Conservation (phyloP, 108 stramenopile genomes). For the Chaetoceros tenuissimus region DNA sequence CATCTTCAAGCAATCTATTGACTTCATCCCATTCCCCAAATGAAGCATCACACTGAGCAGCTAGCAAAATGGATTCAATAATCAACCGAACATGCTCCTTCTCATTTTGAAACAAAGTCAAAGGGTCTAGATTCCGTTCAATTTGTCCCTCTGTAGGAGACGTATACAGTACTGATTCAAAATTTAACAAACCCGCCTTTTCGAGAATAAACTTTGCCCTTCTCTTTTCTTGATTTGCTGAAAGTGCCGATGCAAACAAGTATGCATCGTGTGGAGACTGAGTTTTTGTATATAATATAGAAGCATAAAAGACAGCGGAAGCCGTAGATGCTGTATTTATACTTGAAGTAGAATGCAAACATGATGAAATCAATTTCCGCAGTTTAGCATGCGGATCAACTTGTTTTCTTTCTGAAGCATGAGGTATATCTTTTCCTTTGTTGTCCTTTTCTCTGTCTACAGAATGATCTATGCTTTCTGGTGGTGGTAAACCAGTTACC, state of each 20-base stretch:
- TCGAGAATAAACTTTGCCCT: conserved; percentile 48
- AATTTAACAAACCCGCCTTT: conserved; percentile 25
- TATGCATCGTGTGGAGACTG: conserved; percentile 43
- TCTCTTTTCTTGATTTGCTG: conserved; percentile 34
- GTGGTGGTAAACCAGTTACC: neutral
- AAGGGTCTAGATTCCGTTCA: too few relatives aligned
- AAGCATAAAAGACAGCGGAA: conserved; percentile 59
- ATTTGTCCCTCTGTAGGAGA: too few relatives aligned
- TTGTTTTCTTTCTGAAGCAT: neutral
- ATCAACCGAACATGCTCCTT: conserved; percentile 1
- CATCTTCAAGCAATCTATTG: conserved; percentile 28
- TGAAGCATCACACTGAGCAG: conserved; percentile 26
- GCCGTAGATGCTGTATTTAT: conserved; percentile 26
- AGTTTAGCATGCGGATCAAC: neutral
- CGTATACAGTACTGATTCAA: conserved; percentile 4
- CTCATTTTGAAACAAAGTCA: neutral
- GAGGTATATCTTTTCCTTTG: too few relatives aligned
- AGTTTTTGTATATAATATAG: conserved; percentile 46
- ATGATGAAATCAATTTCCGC: neutral
- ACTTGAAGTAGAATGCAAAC: neutral
- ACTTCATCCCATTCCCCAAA: conserved; percentile 35
- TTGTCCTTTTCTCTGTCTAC: too few relatives aligned
- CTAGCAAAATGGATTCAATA: conserved; percentile 29
- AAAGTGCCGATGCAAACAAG: conserved; percentile 43
- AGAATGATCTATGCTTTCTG: neutral